Base-by-base conservation (phyloP, 306 rosid species). In the Crataegus laevigata region DNA sequence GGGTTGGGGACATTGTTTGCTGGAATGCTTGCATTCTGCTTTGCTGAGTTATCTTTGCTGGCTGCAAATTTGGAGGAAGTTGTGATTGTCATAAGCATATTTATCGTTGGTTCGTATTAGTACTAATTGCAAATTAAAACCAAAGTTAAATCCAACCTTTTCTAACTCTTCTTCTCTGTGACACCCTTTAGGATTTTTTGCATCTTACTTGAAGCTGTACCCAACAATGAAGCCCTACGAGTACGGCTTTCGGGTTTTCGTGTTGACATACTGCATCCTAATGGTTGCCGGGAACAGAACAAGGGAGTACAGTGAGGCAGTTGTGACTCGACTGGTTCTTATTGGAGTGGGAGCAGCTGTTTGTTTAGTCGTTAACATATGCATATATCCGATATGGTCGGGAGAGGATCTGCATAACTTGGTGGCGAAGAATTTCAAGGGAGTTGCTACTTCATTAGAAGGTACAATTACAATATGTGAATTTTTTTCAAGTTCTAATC, bases 401-500 rank as follows among this genome's bases (percentile, higher is more conserved):
- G 92, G 96, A 32, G 92, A 90, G 83, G 96, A 88, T 86, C 86
- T 90, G 22, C 96, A 90, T 81, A 83, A 86, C 71, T 76, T 85
- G 83, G 92, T 88, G 28, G 91, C 80, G 1, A 90, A 84, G 77
- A 86, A 86, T 78, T 86, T 90, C 77, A 58, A n/a, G 40, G 91
- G 84, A 29, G 89, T 90, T 61, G 91, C 96, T 19, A 12, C 77
- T 65, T 86, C 92, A 38, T 76, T 90, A 80, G 96, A 90, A 85
- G 96, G 92, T 85, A 47, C 11, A 40, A 50, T 50, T 50, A 50
- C 54, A 50, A 50, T 15, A 18, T 50, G 54, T 5, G 54, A 50
- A 1, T 50, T 50, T 50, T 47, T 17, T 4, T 29, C 30, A 7
- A 17, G n/a, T 65, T 17, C 50, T 21, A 34, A 9, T 36, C 19